phyloP scores from a whole-genome alignment of 495 filamentous ascomycete species.

The Penicillium bovifimosum region DNA sequence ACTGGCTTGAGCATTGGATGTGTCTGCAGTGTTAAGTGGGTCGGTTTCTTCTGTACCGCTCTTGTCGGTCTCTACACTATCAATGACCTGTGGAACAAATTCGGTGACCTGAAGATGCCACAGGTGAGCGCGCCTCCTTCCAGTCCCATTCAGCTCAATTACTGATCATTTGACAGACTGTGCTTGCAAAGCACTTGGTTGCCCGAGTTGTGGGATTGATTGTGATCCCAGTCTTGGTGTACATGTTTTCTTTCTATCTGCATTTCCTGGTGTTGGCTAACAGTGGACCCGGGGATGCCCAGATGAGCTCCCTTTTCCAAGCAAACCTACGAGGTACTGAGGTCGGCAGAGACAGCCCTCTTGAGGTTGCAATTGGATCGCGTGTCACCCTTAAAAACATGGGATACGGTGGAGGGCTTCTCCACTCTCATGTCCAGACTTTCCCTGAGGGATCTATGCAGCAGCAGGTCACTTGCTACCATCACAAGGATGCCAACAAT shows the following conservation, averaged over 20 bases:
- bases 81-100: slow-evolving; percentile 98
- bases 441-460: slow-evolving; percentile 91
- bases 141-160: not conserved
- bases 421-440: slow-evolving; percentile 95
- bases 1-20: slow-evolving; percentile 93
- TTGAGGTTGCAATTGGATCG: slow-evolving; percentile 86
- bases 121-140: slow-evolving; percentile 44
- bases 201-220: slow-evolving; percentile 86
- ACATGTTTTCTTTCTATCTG: slow-evolving; percentile 89
- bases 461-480: slow-evolving; percentile 98
- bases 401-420: slow-evolving; percentile 96
- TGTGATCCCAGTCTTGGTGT: slow-evolving; percentile 76
- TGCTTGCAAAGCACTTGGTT: slow-evolving; percentile 69
- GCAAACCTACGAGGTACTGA: slow-evolving; percentile 91
- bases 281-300: slow-evolving; percentile 92
- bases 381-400: slow-evolving; percentile 95
- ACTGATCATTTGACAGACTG: slow-evolving; percentile 39
- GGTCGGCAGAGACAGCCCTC: slow-evolving; percentile 85
- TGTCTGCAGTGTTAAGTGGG: slow-evolving; percentile 97
- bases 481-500: slow-evolving; percentile 99
- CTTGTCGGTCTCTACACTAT: slow-evolving; percentile 92
- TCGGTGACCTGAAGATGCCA: slow-evolving; percentile 88
- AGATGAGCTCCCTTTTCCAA: slow-evolving; percentile 99
- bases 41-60: slow-evolving; percentile 90
- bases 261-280: slow-evolving; percentile 93